phyloP scores from a whole-genome alignment of 1,284 basidiomycete species.

The Austroboletus niveus region DNA sequence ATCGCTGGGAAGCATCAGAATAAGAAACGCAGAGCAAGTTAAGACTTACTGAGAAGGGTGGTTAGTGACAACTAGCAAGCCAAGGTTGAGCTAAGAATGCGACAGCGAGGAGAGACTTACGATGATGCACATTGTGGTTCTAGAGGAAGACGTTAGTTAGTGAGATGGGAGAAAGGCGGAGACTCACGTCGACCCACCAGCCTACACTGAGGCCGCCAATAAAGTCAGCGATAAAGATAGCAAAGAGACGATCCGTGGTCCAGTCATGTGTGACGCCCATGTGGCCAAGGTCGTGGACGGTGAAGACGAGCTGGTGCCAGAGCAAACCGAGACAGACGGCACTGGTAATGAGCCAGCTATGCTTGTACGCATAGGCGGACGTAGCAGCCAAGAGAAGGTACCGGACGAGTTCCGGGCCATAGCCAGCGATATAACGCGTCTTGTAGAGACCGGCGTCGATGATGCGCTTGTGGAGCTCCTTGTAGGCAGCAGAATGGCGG shows the following conservation, averaged over 20 bases:
- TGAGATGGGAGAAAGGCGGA: constrained; percentile 4
- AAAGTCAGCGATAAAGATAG: constrained; percentile 82
- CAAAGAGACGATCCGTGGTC: constrained; percentile 77
- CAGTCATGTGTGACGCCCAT: constrained; percentile 91
- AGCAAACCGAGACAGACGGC: constrained; percentile 83
- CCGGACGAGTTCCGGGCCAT: constrained; percentile 83
- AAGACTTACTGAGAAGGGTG: constrained; percentile 87
- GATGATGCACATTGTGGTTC: constrained; percentile 98
- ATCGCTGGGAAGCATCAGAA: constrained; percentile 60
- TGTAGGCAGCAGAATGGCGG: constrained; percentile 78
- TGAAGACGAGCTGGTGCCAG: constrained; percentile 95
- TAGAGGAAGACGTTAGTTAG: constrained; percentile 30
- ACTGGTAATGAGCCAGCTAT: constrained; percentile 65
- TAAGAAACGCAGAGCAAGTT: not conserved
- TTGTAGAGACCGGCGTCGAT: constrained; percentile 82
- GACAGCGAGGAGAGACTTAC: constrained; percentile 42
- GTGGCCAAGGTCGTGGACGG: constrained; percentile 94
- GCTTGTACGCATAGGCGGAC: constrained; percentile 63
- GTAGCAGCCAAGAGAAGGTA: constrained; percentile 65
- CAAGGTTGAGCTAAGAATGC: constrained; percentile 13
- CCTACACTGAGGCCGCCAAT: constrained; percentile 91
- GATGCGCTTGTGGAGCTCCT: constrained; percentile 74
- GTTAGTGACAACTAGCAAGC: constrained; percentile 82
- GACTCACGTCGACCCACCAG: constrained; percentile 96
- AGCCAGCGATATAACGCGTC: constrained; percentile 82